Evolutionary conservation across 306 rosid species (phyloP), one percentile per base, ranked within the genome.

Genomic region (Lotus japonicus): DNA sequence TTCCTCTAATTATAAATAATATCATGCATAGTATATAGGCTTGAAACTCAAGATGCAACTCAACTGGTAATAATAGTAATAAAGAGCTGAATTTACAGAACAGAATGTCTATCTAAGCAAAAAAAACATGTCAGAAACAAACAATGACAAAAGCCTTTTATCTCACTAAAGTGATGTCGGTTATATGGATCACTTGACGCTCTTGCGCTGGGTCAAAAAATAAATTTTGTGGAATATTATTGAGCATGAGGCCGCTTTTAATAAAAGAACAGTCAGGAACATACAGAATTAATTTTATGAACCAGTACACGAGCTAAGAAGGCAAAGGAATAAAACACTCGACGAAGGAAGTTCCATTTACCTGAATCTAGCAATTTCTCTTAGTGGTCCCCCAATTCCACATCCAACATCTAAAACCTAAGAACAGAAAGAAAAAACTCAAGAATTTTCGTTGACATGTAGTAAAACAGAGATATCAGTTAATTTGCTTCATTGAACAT

Each of bases 371-470:
- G 92, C 72, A 72, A 92, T 87, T 79, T 92, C 98, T 79, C 97
- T 84, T 11, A 92, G 78, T 7, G 98, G 98, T 35, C 97, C 97
- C 13, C 98, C 97, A 61, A 92, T 89, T 81, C 98, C 98, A 80
- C 98, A 92, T 61, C 98, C 97, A 71, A 89, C 88, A 74, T 92
- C 98, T 84, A 92, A 77, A 81, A 92, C 97, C 98, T 92, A 59
- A 11, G 15, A 64, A 39, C 18, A 55, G n/a, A n/a, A 44, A 2
- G 26, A 9, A 53, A 58, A 39, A 12, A 5, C 18, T 68, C 35
- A 16, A 39, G 8, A 55, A 8, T 53, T 56, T 58, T 66, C 72
- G 53, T 36, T 2, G 64, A 72, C 5, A 33, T 33, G 60, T 12
- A 31, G 21, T 15, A 2, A 59, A 33, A n/a, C 36, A 73, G 26